Evolutionary conservation across 2,329 filamentous ascomycete genomes (phyloP).

Genomic region (Venturia aucupariae): DNA sequence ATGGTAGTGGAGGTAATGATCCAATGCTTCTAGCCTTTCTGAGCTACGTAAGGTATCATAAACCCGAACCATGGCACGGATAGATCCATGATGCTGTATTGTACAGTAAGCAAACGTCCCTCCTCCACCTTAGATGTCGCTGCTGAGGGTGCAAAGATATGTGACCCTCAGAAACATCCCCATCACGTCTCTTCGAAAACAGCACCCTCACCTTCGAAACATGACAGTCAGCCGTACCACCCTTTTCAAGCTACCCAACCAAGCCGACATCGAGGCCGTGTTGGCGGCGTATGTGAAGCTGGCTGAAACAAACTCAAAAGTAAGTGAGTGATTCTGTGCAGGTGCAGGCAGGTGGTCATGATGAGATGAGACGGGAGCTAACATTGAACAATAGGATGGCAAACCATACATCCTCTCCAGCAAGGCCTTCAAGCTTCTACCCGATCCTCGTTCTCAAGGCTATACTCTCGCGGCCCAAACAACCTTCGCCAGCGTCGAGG

Average conservation of each 20-base stretch:
- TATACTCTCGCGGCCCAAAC: conserved; percentile 56
- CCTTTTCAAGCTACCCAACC: conserved; percentile 15
- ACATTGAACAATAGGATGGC: conserved; percentile 45
- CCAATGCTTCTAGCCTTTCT: too few species aligned
- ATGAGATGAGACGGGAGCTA: neutral
- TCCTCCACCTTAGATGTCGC: neutral
- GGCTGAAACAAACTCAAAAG: conserved; percentile 11
- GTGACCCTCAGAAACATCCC: too few species aligned
- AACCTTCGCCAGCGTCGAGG: conserved; percentile 54
- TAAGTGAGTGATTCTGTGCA: too few species aligned
- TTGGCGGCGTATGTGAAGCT: conserved; percentile 13
- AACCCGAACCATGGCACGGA: too few species aligned
- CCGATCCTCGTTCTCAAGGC: conserved; percentile 53
- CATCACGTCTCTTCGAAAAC: neutral
- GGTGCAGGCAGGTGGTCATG: too few species aligned
- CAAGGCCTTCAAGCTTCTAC: conserved; percentile 44
- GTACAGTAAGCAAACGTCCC: neutral
- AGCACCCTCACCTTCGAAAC: neutral
- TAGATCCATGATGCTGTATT: neutral
- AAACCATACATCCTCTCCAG: conserved; percentile 59
- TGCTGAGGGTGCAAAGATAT: neutral
- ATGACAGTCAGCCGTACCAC: conserved; percentile 16
- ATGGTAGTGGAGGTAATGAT: too few species aligned
- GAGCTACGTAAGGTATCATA: too few species aligned
- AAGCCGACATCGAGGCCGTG: conserved; percentile 11